Evolutionary conservation across 495 filamentous ascomycete species (phyloP).

Genomic region (Talaromyces liani): DNA sequence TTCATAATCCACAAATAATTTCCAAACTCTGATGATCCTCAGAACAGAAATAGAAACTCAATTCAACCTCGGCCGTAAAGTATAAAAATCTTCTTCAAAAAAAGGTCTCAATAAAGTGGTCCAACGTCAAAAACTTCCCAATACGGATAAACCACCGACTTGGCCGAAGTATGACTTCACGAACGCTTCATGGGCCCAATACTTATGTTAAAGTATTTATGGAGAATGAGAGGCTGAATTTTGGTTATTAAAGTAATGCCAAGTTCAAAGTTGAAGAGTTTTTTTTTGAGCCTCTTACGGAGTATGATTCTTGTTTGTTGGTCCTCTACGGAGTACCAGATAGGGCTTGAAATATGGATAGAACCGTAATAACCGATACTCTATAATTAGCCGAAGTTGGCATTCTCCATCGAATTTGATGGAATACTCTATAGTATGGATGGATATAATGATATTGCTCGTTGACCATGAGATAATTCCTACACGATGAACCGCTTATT

Average conservation of each 20-base stretch:
- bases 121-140: background rate
- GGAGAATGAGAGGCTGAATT: background rate
- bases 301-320: background rate
- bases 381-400: background rate
- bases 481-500: background rate
- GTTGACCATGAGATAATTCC: background rate
- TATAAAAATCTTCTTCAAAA: too few species aligned
- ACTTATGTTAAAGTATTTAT: background rate
- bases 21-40: background rate
- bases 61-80: background rate
- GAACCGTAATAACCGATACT: background rate
- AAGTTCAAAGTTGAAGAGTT: background rate
- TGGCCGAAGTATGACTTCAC: background rate
- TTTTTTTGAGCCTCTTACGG: background rate
- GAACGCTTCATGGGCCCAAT: background rate
- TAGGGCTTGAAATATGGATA: background rate
- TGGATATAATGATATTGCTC: background rate
- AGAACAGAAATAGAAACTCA: background rate
- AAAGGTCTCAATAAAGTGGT: background rate
- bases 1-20: background rate
- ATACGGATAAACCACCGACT: background rate
- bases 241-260: background rate
- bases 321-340: background rate
- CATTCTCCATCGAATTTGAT: background rate
- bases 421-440: background rate